Percentiles rank a stretch among this genome's conserved stretches.
Evolutionary conservation across 257 asterid genomes (phyloP).

Genomic region (Penstemon newberryi): DNA sequence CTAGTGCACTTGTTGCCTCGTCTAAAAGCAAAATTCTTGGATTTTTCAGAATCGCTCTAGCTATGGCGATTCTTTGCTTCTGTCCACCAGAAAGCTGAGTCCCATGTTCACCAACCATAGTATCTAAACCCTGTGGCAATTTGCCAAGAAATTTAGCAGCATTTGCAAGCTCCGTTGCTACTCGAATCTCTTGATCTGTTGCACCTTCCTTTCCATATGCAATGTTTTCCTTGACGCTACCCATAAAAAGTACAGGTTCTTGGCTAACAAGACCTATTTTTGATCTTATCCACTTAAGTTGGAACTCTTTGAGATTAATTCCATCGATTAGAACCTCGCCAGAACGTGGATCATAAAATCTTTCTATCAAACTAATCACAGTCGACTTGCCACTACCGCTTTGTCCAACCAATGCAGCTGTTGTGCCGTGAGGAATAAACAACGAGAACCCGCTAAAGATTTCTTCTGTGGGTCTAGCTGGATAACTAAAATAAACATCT

Average conservation of each 20-base stretch:
- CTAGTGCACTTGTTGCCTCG: constrained; percentile 89
- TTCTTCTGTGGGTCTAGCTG: constrained; percentile 74
- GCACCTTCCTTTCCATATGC: constrained; percentile 76
- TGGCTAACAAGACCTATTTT: constrained; percentile 88
- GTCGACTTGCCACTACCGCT: constrained; percentile 94
- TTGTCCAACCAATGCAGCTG: constrained; percentile 85
- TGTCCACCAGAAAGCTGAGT: constrained; percentile 95
- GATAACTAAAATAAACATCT: constrained; percentile 62
- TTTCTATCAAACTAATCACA: constrained; percentile 68
- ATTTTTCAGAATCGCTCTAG: constrained; percentile 76
- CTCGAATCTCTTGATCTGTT: constrained; percentile 58
- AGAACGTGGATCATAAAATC: constrained; percentile 74
- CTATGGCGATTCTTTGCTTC: constrained; percentile 85
- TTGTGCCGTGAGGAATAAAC: constrained; percentile 60
- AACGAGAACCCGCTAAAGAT: constrained; percentile 70
- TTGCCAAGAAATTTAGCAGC: constrained; percentile 81
- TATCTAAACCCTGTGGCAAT: constrained; percentile 79
- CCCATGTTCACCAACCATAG: constrained; percentile 86
- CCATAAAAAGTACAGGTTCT: constrained; percentile 72
- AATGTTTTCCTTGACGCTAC: constrained; percentile 79
- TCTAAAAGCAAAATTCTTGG: constrained; percentile 79
- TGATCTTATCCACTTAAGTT: constrained; percentile 81
- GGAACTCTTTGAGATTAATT: constrained; percentile 64
- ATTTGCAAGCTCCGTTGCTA: constrained; percentile 67
- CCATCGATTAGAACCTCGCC: constrained; percentile 83